Evolutionary conservation across 1,284 basidiomycete genomes (phyloP).

Genomic region (Pulchroboletus neoregius): DNA sequence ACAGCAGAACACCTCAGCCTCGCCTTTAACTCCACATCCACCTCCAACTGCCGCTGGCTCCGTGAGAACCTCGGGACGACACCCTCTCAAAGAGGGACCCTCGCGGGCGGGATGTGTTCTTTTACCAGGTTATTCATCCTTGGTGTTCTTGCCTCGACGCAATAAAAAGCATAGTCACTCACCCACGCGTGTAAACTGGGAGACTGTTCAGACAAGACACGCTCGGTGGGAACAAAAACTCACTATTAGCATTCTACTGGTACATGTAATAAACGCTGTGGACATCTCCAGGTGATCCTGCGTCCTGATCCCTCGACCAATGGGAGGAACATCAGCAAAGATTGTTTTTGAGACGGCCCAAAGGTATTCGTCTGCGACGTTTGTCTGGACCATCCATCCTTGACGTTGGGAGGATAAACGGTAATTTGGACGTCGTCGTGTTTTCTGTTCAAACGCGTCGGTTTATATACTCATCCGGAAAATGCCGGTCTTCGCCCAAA

Average conservation of each 20-base stretch:
- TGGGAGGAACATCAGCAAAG: constrained; percentile 82
- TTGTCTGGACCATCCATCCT: constrained; percentile 84
- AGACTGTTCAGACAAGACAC: background rate
- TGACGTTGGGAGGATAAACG: constrained; percentile 55
- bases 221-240: constrained; percentile 4
- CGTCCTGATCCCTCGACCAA: constrained; percentile 82
- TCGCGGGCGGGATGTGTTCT: constrained; percentile 57
- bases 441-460: constrained; percentile 9
- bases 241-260: constrained; percentile 9
- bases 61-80: constrained; percentile 26
- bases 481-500: constrained; percentile 22
- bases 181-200: constrained; percentile 5
- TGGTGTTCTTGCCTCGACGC: constrained; percentile 34
- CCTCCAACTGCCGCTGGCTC: constrained; percentile 47
- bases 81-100: constrained; percentile 34
- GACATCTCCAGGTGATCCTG: constrained; percentile 83
- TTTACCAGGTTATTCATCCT: constrained; percentile 87
- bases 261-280: constrained; percentile 37
- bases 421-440: constrained; percentile 71
- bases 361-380: constrained; percentile 60
- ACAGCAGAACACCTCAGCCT: constrained; percentile 61
- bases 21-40: constrained; percentile 77
- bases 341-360: constrained; percentile 78
- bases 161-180: constrained; percentile 6
- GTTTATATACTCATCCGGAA: constrained; percentile 24